Conservation (phyloP, 805 yeast genomes). For the Nakazawaea laoshanensis region DNA sequence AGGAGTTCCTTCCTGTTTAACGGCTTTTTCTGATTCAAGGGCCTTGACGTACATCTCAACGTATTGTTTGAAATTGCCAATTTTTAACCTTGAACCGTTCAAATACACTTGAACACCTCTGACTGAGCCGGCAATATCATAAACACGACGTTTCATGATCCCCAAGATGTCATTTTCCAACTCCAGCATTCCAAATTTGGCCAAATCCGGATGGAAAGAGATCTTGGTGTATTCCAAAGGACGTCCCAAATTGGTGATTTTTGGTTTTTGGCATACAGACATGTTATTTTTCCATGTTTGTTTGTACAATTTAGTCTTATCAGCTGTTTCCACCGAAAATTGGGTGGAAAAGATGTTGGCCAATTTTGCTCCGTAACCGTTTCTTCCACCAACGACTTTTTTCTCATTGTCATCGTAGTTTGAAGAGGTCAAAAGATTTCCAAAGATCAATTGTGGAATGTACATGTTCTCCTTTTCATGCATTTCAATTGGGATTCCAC, state of each 20-base stretch:
- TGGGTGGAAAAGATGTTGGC: constrained; percentile 93
- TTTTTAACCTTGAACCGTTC: constrained; percentile 63
- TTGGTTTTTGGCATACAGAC: constrained; percentile 70
- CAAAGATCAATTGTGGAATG: constrained; percentile 94
- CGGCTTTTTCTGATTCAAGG: constrained; percentile 37
- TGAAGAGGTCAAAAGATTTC: constrained; percentile 88
- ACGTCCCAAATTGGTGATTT: constrained; percentile 48
- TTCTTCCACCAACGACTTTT: constrained; percentile 97
- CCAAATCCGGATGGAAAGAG: constrained; percentile 81
- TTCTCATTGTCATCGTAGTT: constrained; percentile 93
- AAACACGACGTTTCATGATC: constrained; percentile 87
- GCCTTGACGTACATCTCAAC: constrained; percentile 87
- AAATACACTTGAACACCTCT: constrained; percentile 70
- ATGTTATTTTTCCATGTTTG: constrained; percentile 89
- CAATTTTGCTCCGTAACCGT: constrained; percentile 95
- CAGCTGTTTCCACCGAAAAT: constrained; percentile 85
- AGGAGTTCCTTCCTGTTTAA: constrained; percentile 11
- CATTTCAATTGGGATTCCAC: constrained; percentile 91
- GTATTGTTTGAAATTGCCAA: constrained; percentile 75
- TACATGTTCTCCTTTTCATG: constrained; percentile 88
- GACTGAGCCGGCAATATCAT: constrained; percentile 91
- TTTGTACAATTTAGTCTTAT: constrained; percentile 54
- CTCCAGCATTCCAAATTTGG: constrained; percentile 75
- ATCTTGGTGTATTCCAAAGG: constrained; percentile 78
- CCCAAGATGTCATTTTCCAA: constrained; percentile 79